Evolutionary conservation across 2,329 filamentous ascomycete genomes (phyloP).

Genomic region (Hypocrella siamensis): DNA sequence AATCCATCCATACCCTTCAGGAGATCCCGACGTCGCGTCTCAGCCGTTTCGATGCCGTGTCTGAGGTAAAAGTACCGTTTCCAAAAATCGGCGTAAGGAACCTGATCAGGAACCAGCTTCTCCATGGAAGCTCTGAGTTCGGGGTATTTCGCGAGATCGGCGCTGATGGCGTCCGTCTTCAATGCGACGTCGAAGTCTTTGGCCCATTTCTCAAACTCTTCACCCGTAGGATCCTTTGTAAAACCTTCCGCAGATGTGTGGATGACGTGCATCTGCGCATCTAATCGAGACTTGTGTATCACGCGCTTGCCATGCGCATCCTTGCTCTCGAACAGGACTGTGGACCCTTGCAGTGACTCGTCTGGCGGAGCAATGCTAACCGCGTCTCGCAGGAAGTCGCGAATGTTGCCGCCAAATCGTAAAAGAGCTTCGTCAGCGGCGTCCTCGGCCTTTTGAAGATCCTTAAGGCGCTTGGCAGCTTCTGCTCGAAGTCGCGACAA

Average conservation of each 20-base stretch:
- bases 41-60: slow-evolving; percentile 84
- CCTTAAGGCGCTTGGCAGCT: slow-evolving; percentile 69
- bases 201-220: slow-evolving; percentile 61
- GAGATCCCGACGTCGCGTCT: slow-evolving; percentile 74
- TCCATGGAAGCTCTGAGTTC: slow-evolving; percentile 86
- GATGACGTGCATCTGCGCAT: slow-evolving; percentile 90
- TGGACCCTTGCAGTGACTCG: slow-evolving; percentile 32
- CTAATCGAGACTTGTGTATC: slow-evolving; percentile 86
- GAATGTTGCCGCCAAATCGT: slow-evolving; percentile 78
- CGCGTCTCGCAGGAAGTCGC: slow-evolving; percentile 80
- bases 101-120: slow-evolving; percentile 79
- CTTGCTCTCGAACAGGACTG: slow-evolving; percentile 85
- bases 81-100: slow-evolving; percentile 88
- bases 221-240: slow-evolving; percentile 60
- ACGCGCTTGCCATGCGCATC: slow-evolving; percentile 81
- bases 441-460: slow-evolving; percentile 84
- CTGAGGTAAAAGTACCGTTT: slow-evolving; percentile 88
- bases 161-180: slow-evolving; percentile 71
- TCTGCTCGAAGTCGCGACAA: slow-evolving; percentile 62
- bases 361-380: slow-evolving; percentile 70
- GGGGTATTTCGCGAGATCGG: slow-evolving; percentile 70
- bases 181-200: slow-evolving; percentile 62
- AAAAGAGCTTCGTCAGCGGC: slow-evolving; percentile 90
- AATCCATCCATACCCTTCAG: slow-evolving; percentile 53
- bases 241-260: slow-evolving; percentile 76